These are phyloP conservation scores for Lactuca saligna DNA, from an alignment of 129 eudicot genomes.

Conservation along the genomic window DNA sequence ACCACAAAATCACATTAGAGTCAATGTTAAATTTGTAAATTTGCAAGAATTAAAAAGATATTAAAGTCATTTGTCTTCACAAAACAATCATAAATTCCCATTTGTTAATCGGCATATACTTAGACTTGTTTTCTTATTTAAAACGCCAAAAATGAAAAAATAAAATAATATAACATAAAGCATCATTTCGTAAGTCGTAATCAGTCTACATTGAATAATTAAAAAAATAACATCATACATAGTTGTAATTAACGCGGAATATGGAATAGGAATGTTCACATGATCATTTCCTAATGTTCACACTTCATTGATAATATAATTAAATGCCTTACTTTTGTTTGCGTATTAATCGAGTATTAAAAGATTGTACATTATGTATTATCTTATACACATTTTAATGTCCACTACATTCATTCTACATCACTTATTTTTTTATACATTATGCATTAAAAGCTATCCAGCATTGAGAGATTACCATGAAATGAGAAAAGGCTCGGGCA, in stretches of 20 bases:
- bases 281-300: slow-evolving; percentile 16
- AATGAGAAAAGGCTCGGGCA: slow-evolving; percentile 79
- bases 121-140: not conserved
- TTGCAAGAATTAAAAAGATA: not conserved
- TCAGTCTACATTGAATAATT: not conserved
- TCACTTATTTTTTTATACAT: not conserved
- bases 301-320: not conserved
- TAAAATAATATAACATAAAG: not conserved
- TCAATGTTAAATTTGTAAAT: not conserved
- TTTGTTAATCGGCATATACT: not conserved
- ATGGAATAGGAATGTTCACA: slow-evolving; percentile 26
- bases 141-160: not conserved
- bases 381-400: not conserved
- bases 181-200: not conserved
- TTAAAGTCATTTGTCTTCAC: too few species aligned
- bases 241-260: slow-evolving; percentile 29
- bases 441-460: not conserved
- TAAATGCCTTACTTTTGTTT: not conserved
- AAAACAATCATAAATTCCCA: not conserved
- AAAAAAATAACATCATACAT: not conserved
- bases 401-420: too few species aligned
- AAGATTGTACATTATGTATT: slow-evolving; percentile 6
- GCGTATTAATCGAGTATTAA: too few species aligned
- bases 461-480: slow-evolving; percentile 50
- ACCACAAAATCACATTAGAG: not conserved